Conservation (phyloP, 176 grass and related monocot species). For the Aegilops longissima region DNA sequence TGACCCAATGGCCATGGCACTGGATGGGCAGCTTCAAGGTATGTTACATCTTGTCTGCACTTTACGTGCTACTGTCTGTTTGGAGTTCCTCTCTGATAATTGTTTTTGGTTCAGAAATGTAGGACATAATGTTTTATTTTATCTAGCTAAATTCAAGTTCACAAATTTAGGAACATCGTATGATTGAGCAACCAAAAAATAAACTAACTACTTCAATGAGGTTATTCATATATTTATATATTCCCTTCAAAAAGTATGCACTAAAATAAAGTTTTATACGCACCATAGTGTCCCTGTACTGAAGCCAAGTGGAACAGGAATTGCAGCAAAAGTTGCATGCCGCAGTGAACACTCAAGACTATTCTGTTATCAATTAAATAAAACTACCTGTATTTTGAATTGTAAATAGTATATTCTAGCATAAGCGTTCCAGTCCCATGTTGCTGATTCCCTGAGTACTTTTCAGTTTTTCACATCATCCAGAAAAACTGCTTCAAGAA, state of each 20-base stretch:
- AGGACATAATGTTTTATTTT: neutral
- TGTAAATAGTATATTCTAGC: neutral
- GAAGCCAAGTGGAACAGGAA: neutral
- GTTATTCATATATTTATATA: neutral
- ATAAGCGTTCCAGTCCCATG: neutral
- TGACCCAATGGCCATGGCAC: slow-evolving; percentile 93
- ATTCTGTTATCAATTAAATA: neutral
- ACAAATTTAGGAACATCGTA: neutral
- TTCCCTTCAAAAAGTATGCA: neutral
- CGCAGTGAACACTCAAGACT: neutral
- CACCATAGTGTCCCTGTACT: neutral
- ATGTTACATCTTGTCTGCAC: neutral
- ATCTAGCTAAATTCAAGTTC: neutral
- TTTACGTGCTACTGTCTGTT: neutral
- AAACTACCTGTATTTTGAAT: neutral
- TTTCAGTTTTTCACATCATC: neutral
- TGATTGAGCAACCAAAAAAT: neutral
- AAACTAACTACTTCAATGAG: neutral
- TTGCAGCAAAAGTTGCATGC: neutral
- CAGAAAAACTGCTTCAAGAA: slow-evolving; percentile 2
- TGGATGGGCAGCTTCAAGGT: slow-evolving; percentile 93
- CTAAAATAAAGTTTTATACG: neutral
- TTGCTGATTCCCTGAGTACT: neutral
- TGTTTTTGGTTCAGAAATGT: neutral
- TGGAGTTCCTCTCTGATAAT: neutral